These are phyloP conservation scores for Phoenix dactylifera DNA, from an alignment of 176 grass and related monocot species.

Conservation along the genomic window DNA sequence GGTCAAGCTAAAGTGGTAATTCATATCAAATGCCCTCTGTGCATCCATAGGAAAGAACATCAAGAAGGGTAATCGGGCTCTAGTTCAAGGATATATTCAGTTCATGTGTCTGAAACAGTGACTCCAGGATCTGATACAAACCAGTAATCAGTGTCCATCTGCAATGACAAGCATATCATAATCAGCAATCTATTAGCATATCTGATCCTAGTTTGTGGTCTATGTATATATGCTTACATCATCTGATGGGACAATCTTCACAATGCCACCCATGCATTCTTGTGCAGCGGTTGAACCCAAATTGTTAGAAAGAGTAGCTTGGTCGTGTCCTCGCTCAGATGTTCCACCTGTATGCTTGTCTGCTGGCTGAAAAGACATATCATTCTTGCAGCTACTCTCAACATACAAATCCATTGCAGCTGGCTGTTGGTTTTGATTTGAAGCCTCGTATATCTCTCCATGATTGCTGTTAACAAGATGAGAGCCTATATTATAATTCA, in stretches of 20 bases:
- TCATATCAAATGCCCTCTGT: too few relatives aligned
- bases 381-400: slow-evolving; percentile 4
- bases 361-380: slow-evolving; percentile 19
- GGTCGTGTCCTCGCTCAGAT: neutral
- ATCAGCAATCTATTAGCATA: neutral
- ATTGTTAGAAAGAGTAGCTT: neutral
- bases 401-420: slow-evolving; percentile 10
- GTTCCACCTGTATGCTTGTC: slow-evolving; percentile 13
- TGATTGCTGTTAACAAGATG: neutral
- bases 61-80: too few relatives aligned
- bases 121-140: neutral
- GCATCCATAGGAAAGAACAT: too few relatives aligned
- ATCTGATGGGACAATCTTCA: neutral
- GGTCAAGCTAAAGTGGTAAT: too few relatives aligned
- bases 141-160: neutral
- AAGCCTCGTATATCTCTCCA: neutral
- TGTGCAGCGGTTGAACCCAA: neutral
- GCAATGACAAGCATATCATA: neutral
- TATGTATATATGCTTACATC: neutral
- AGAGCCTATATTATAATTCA: neutral
- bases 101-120: neutral
- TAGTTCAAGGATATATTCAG: neutral
- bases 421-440: neutral
- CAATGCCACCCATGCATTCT: slow-evolving; percentile 27
- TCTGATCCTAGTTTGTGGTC: neutral